Conservation (phyloP, 441 rosid species). For the Corymbia citriodora region DNA sequence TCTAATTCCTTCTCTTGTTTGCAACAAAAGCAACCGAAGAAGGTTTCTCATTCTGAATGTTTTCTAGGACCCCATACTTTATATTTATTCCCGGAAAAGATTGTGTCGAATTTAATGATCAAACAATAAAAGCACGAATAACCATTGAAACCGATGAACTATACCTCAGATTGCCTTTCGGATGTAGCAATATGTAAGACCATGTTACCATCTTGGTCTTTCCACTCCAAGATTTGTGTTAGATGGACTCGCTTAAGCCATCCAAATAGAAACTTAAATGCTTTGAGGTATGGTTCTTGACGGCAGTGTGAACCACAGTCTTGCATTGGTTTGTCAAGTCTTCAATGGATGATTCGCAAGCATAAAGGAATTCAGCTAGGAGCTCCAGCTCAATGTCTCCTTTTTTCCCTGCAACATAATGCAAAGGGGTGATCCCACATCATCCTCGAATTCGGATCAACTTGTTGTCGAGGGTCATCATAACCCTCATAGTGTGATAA, state of each 20-base stretch:
- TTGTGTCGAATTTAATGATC: background rate
- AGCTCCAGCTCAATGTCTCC: background rate
- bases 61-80: background rate
- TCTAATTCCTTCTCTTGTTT: background rate
- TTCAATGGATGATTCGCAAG: rapidly evolving
- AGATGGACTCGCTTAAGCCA: background rate
- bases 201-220: rapidly evolving
- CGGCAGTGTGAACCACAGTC: background rate
- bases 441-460: background rate
- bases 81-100: background rate
- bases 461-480: rapidly evolving
- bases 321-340: rapidly evolving
- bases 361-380: rapidly evolving
- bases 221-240: rapidly evolving
- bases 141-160: background rate
- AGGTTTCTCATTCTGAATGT: background rate
- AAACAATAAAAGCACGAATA: background rate
- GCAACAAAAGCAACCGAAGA: too few relatives aligned
- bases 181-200: background rate
- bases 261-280: background rate
- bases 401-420: rapidly evolving
- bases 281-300: rapidly evolving
- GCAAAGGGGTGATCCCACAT: background rate
- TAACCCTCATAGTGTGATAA: rapidly evolving
- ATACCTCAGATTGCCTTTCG: background rate